phyloP scores from a whole-genome alignment of 768 basidiomycete species.

The Daedaleopsis sinensis region DNA sequence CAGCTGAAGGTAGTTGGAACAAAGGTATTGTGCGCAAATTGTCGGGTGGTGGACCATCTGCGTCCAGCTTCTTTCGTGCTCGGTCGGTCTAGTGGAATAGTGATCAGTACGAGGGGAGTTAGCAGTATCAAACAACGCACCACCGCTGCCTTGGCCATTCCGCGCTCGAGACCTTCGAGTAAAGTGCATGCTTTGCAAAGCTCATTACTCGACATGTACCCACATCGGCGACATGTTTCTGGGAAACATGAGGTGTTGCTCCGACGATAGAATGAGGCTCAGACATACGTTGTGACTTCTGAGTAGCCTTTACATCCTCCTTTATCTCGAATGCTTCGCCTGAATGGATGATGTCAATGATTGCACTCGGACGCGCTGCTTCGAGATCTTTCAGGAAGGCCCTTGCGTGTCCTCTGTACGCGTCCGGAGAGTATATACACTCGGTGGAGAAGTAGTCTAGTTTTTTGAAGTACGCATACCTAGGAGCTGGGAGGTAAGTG shows the following conservation, averaged over 20 bases:
- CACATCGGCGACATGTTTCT: slow-evolving; percentile 93
- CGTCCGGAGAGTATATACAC: slow-evolving; percentile 98
- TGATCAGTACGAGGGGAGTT: not conserved
- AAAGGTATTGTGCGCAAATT: slow-evolving; percentile 78
- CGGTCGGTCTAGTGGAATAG: slow-evolving; percentile 59
- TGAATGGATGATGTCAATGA: slow-evolving; percentile 97
- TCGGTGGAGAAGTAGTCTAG: slow-evolving; percentile 99
- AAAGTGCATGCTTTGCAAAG: slow-evolving; percentile 94
- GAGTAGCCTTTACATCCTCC: slow-evolving; percentile 81
- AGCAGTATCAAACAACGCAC: slow-evolving; percentile 42
- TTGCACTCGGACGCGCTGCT: slow-evolving; percentile 89
- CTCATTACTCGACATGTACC: slow-evolving; percentile 96
- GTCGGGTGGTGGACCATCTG: slow-evolving; percentile 60
- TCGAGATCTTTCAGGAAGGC: slow-evolving; percentile 95
- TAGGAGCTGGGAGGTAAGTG: slow-evolving; percentile 30
- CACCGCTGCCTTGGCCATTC: slow-evolving; percentile 52
- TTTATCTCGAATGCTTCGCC: slow-evolving; percentile 90
- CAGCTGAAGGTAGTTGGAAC: slow-evolving; percentile 45
- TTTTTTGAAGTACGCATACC: slow-evolving; percentile 99
- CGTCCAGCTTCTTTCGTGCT: slow-evolving; percentile 62
- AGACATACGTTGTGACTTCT: slow-evolving; percentile 81
- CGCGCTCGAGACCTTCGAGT: slow-evolving; percentile 87
- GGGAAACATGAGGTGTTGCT: not conserved
- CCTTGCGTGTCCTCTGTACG: slow-evolving; percentile 95
- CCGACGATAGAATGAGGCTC: not conserved